A percentile compares a stretch with the other conserved stretches of the same genome.
phyloP scores from a whole-genome alignment of 805 yeast genomes.

The Ogataea corticis region DNA sequence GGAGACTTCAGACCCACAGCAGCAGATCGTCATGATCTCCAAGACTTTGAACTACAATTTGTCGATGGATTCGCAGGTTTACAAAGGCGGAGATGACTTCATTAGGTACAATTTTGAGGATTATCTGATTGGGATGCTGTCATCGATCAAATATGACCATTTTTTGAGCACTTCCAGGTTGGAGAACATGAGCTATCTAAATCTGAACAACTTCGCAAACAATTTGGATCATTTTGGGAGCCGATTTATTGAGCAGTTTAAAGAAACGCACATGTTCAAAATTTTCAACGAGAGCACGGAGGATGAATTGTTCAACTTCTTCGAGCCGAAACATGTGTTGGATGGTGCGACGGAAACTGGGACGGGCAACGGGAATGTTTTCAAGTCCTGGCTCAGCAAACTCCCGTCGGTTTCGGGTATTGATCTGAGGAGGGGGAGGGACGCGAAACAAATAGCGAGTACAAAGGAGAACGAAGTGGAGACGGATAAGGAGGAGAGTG shows the following conservation, averaged over 20 bases:
- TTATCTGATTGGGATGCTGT: slow-evolving; percentile 72
- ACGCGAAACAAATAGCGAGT: neutral
- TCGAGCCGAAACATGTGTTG: slow-evolving; percentile 35
- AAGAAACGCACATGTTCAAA: slow-evolving; percentile 50
- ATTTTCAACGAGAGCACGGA: slow-evolving; percentile 61
- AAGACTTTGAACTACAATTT: slow-evolving; percentile 33
- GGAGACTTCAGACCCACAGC: slow-evolving; percentile 14
- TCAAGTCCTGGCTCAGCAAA: slow-evolving; percentile 8
- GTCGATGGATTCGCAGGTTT: slow-evolving; percentile 42
- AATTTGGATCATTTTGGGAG: slow-evolving; percentile 27
- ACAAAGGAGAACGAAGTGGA: neutral
- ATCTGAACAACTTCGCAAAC: slow-evolving; percentile 22
- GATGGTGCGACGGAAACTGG: slow-evolving; percentile 1
- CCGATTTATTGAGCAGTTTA: slow-evolving; percentile 54
- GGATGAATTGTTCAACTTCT: slow-evolving; percentile 58
- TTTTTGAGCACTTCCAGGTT: slow-evolving; percentile 44
- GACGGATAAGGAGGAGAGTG: neutral
- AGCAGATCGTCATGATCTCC: slow-evolving; percentile 34
- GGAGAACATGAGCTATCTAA: slow-evolving; percentile 20
- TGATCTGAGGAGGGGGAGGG: slow-evolving; percentile 3
- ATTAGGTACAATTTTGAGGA: slow-evolving; percentile 89
- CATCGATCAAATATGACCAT: slow-evolving; percentile 68
- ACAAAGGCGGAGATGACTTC: slow-evolving; percentile 81
- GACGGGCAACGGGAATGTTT: slow-evolving; percentile 3
- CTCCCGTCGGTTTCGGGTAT: neutral